Base-by-base conservation (phyloP, 768 basidiomycete species). In the Amanita rimosa region DNA sequence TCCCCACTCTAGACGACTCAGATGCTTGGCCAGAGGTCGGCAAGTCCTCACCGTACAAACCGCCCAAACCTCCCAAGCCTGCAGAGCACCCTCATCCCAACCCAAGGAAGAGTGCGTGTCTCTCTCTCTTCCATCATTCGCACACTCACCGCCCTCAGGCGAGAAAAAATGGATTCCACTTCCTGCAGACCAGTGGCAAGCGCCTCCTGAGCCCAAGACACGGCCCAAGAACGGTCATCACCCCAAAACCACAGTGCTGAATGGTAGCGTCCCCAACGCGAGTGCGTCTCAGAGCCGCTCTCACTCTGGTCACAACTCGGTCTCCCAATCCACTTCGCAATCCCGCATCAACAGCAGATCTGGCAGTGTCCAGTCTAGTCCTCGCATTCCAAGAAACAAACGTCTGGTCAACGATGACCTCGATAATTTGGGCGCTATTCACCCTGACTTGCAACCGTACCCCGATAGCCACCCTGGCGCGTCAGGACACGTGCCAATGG, bases 341-440 rank as follows among this genome's bases (percentile, higher is more conserved):
- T 76, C 76, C 11, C 65, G 67, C 45, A 57, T 62, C 24, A 69
- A 72, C 39, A 76, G 75, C 40, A 65, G 66, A 41, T 64, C 71
- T 0, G 70, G 66, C 27, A 76, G 74, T 55, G 61, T 67, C 16
- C 68, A 72, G 4, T 76, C 78, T 9, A 79, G 77, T 49, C 77
- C 77, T 11, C 66, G 60, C 38, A 44, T 67, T 11, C 60, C 66
- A 34, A 64, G 71, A 52, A 69, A 65, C 17, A 64, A 67, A 51
- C 62, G 69, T 14, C 55, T 78, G 38, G 71, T 70, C 0, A 64
- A 58, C 2, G 75, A 77, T 33, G 63, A 67, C 33, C 37, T 41
- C 0, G 17, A 31, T 33, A 21, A 37, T 37, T 19, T 16, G 36
- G 36, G n/a, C 22, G 41, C 16, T 35, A n/a, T 26, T 46, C n/a